Evolutionary conservation across 345 rosid species (phyloP), one percentile per base, ranked within the genome.

Genomic region (Punica granatum): DNA sequence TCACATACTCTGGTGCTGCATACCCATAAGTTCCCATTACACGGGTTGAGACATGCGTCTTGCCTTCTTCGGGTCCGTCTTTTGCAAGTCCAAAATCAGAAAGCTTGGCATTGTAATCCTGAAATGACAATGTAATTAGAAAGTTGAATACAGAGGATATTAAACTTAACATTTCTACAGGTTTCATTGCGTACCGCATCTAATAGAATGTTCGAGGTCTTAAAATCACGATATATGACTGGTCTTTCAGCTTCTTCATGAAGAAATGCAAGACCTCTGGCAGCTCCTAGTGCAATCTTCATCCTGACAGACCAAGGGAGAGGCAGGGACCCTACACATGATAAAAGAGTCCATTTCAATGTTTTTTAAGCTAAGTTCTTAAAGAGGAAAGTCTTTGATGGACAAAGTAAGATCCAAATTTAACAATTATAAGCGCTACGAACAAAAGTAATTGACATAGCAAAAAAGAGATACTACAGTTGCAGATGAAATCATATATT

Each of bases 1-100:
- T 93, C 60, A 93, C 99, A 74, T 93, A 93, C 78, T 93, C 97
- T 0, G 98, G 98, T 44, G 98, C 98, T 41, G 98, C 98, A 64
- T 93, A 93, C 31, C 98, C 98, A 71, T 93, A 89, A 14, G 99
- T 93, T 56, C 97, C 99, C 97, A 93, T 93, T 54, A 93, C 97
- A 23, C 97, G 88, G 61, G 99, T 93, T 33, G 99, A 93, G 37
- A 93, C 99, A 77, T 93, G 99, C 25, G 99, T 93, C 79, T 93
- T 89, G 60, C 90, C 98, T 67, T 93, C 99, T 74, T 93, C 97
- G 26, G 99, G 99, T 75, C 91, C 99, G 75, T 93, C 97, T 79
- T 93, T 93, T 19, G 99, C 99, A 71, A 93, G 96, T 77, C 99
- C 99, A 66, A 93, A 93, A 72, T 93, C 99, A 6, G 97, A 93